phyloP scores from a whole-genome alignment of 2,329 filamentous ascomycete genomes.

The Fusarium sp. region DNA sequence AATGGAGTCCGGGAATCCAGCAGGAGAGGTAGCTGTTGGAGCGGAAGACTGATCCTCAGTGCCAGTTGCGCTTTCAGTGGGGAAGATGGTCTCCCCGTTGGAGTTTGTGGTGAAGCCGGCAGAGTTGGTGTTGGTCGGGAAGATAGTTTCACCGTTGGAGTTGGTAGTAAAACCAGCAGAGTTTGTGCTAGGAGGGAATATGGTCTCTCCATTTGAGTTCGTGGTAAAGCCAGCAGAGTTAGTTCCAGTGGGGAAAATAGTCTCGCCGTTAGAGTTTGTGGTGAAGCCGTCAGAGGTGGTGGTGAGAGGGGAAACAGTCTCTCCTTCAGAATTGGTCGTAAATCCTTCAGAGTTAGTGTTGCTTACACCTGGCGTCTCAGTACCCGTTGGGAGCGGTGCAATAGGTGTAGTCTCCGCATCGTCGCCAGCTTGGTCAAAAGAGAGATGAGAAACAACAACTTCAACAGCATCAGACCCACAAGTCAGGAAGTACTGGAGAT shows the following conservation, averaged over 20 bases:
- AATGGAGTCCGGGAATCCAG: conserved; percentile 27
- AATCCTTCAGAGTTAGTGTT: neutral
- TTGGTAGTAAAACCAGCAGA: neutral
- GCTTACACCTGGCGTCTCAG: neutral
- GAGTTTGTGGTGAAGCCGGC: neutral
- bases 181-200: neutral
- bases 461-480: neutral
- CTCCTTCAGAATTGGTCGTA: neutral
- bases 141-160: rapidly evolving
- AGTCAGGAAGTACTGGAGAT: neutral
- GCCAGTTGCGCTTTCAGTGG: conserved; percentile 9
- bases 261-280: neutral
- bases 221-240: neutral
- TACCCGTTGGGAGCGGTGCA: neutral
- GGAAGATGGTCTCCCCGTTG: neutral
- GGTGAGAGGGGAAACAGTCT: neutral
- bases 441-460: neutral
- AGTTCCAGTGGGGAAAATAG: neutral
- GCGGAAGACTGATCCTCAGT: conserved; percentile 40
- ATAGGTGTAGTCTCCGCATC: conserved; percentile 44
- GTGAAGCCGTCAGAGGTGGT: neutral
- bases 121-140: neutral
- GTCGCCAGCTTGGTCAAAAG: conserved; percentile 3
- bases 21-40: conserved; percentile 26
- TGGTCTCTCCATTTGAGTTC: too few relatives aligned